phyloP scores from a whole-genome alignment of 2,329 filamentous ascomycete genomes.

The Colletotrichum camelliae region DNA sequence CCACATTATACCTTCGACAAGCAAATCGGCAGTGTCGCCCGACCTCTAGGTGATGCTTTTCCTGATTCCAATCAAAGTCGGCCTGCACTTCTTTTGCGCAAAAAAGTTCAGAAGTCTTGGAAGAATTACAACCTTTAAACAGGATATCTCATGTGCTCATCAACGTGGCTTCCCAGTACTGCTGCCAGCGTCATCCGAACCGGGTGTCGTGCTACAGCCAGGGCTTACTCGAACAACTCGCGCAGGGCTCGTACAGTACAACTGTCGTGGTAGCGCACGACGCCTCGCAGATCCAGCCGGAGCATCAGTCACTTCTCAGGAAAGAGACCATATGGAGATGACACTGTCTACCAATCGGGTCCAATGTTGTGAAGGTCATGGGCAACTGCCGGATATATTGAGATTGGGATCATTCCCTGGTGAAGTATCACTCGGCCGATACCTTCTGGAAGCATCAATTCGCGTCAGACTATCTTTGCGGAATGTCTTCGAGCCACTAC shows the following conservation, averaged over 20 bases:
- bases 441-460: background rate
- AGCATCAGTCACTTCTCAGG: background rate
- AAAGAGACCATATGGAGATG: background rate
- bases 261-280: background rate
- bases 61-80: background rate
- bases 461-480: background rate
- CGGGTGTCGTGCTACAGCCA: background rate
- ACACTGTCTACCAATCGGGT: background rate
- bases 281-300: background rate
- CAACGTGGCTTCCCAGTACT: background rate
- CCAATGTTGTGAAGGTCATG: background rate
- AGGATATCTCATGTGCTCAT: background rate
- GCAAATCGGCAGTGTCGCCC: background rate
- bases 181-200: background rate
- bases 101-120: background rate
- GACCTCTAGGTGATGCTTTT: background rate
- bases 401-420: background rate
- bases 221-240: background rate
- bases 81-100: background rate
- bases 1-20: background rate
- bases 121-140: background rate
- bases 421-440: background rate
- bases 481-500: background rate
- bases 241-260: background rate
- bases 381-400: background rate